These are phyloP conservation scores for Camellia lanceoleosa DNA, from an alignment of 148 eudicot species.

Conservation along the genomic window DNA sequence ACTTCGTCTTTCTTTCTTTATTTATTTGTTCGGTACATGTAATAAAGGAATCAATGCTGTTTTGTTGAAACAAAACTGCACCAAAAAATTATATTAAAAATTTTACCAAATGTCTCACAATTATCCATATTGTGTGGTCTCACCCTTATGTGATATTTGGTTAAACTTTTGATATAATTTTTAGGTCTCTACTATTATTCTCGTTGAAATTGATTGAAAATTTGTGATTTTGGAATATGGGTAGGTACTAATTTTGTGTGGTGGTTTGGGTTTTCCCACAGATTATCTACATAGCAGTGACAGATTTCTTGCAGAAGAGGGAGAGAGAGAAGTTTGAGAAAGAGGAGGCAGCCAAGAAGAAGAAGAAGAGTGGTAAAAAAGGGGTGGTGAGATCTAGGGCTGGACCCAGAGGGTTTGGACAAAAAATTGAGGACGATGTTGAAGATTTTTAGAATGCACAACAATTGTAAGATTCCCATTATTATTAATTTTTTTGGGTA, in stretches of 20 bases:
- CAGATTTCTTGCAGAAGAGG: constrained; percentile 86
- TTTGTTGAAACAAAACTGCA: no score
- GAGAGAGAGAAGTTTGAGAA: constrained; percentile 79
- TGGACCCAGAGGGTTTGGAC: constrained; percentile 88
- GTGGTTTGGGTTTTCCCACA: constrained; percentile 18
- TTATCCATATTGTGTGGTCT: no score
- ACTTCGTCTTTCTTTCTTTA: no score
- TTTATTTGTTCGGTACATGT: no score
- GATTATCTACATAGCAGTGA: constrained; percentile 80
- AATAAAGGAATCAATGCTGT: no score
- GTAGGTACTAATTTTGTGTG: not conserved
- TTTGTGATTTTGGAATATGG: constrained; percentile 10
- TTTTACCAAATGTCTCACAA: no score
- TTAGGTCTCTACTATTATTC: no score
- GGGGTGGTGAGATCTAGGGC: constrained; percentile 42
- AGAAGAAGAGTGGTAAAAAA: constrained; percentile 55
- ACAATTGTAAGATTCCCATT: constrained; percentile 2
- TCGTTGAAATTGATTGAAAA: not conserved
- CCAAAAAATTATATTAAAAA: no score
- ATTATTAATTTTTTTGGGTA: not conserved
- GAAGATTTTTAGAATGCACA: constrained; percentile 9
- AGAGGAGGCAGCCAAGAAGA: constrained; percentile 61
- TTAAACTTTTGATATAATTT: no score
- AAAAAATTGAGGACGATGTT: constrained; percentile 53
- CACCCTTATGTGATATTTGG: no score